Conservation (phyloP, 2,329 filamentous ascomycete genomes). For the Rutstroemia sp. region DNA sequence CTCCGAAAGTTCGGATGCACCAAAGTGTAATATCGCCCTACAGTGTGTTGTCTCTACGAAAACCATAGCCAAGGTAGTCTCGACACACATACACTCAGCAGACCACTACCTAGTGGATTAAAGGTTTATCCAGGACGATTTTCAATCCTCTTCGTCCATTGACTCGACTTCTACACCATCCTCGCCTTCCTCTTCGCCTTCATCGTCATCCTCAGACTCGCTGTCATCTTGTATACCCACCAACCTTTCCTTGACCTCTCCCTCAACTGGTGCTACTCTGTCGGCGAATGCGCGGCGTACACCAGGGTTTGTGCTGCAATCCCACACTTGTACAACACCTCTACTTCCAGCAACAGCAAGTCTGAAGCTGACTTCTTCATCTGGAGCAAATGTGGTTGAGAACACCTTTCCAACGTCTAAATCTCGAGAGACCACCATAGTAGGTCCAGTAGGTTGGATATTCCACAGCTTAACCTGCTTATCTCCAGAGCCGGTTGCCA, state of each 20-base stretch:
- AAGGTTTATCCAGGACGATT: background rate
- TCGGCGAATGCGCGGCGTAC: constrained; percentile 79
- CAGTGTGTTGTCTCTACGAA: too few species aligned
- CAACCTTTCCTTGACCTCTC: constrained; percentile 65
- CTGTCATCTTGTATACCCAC: constrained; percentile 65
- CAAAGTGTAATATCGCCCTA: background rate
- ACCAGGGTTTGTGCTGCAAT: constrained; percentile 70
- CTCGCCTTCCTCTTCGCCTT: constrained; percentile 49
- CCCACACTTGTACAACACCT: constrained; percentile 85
- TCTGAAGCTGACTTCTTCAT: constrained; percentile 83
- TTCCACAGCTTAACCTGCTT: constrained; percentile 98
- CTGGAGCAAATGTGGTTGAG: constrained; percentile 81
- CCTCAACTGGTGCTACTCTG: constrained; percentile 54
- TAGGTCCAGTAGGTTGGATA: constrained; percentile 69
- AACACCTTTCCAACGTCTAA: constrained; percentile 94
- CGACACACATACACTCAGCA: background rate
- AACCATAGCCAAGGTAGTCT: too few species aligned
- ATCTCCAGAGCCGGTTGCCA: constrained; percentile 90
- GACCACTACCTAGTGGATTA: background rate
- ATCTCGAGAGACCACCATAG: constrained; percentile 85
- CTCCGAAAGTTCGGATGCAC: background rate
- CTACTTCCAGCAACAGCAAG: constrained; percentile 92
- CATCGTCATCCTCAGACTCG: constrained; percentile 45
- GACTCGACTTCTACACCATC: constrained; percentile 42
- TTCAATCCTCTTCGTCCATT: constrained; percentile 48